Percentiles rank a stretch among this genome's conserved stretches.
phyloP scores from a whole-genome alignment of 257 asterid genomes.

The Sherardia arvensis region DNA sequence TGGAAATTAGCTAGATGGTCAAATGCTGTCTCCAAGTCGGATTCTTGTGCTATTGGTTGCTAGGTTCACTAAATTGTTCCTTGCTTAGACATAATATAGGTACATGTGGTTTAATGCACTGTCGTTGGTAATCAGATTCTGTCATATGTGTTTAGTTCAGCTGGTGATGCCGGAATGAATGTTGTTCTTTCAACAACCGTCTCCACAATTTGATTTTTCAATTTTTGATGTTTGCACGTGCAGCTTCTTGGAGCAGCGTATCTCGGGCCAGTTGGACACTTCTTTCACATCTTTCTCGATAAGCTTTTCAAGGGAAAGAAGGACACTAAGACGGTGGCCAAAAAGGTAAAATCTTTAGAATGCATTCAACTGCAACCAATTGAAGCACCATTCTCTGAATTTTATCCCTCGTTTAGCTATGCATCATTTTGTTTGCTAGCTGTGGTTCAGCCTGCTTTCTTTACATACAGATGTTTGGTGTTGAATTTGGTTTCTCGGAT shows the following conservation, averaged over 20 bases:
- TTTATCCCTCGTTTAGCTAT: background rate
- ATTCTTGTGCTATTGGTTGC: background rate
- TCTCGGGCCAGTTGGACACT: conserved; percentile 93
- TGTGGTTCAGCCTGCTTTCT: background rate
- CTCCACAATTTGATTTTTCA: background rate
- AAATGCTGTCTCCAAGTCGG: background rate
- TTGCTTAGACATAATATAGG: too few relatives aligned
- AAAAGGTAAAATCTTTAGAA: conserved; percentile 49
- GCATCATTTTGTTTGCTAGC: background rate
- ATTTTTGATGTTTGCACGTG: conserved; percentile 5
- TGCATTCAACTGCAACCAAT: background rate
- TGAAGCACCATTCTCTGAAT: background rate
- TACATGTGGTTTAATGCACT: background rate
- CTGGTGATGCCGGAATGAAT: background rate
- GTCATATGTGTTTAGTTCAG: background rate
- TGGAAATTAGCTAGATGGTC: background rate
- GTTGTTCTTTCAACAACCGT: background rate
- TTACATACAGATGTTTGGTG: background rate
- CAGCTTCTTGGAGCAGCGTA: conserved; percentile 88
- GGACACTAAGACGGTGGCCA: conserved; percentile 75
- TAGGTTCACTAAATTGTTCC: background rate
- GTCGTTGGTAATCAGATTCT: background rate
- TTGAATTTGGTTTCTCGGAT: background rate
- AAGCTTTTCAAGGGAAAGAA: conserved; percentile 87
- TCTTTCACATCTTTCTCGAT: conserved; percentile 65